Evolutionary conservation across 352 stramenopile genomes (phyloP).

Genomic region (Globisporangium viniferum): DNA sequence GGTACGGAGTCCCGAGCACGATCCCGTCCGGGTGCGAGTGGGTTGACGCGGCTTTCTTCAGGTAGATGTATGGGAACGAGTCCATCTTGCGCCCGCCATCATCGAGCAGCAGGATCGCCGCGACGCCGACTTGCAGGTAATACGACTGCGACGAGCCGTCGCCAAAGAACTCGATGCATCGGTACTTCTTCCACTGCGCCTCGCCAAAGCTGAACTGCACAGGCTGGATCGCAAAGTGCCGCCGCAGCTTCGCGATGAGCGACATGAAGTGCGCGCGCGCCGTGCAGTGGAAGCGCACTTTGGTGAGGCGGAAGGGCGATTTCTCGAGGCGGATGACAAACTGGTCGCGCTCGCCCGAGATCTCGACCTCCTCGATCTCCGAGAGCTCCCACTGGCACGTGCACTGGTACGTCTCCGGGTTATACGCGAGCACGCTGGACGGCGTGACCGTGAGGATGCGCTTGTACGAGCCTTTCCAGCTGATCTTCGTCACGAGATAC

Average conservation of each 20-base stretch:
- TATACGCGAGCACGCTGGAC: constrained; percentile 55
- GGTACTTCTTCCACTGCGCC: constrained; percentile 33
- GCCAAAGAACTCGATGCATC: constrained; percentile 67
- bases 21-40: constrained; percentile 48
- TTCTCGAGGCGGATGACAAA: constrained; percentile 66
- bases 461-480: constrained; percentile 61
- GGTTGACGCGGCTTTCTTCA: constrained; percentile 45
- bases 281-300: constrained; percentile 55
- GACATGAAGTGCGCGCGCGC: constrained; percentile 56
- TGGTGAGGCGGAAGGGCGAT: constrained; percentile 49
- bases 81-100: constrained; percentile 41
- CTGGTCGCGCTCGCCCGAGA: constrained; percentile 34
- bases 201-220: constrained; percentile 24
- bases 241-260: constrained; percentile 43
- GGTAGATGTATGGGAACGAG: constrained; percentile 49
- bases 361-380: constrained; percentile 55
- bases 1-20: constrained; percentile 56
- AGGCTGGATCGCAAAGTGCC: constrained; percentile 36
- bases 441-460: constrained; percentile 55
- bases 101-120: constrained; percentile 52
- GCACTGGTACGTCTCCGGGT: constrained; percentile 64
- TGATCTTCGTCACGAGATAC: constrained; percentile 67
- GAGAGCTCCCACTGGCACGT: constrained; percentile 67
- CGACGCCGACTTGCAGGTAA: constrained; percentile 46
- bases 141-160: constrained; percentile 53